phyloP scores from a whole-genome alignment of 345 rosid species.

The Lumnitzera littorea region DNA sequence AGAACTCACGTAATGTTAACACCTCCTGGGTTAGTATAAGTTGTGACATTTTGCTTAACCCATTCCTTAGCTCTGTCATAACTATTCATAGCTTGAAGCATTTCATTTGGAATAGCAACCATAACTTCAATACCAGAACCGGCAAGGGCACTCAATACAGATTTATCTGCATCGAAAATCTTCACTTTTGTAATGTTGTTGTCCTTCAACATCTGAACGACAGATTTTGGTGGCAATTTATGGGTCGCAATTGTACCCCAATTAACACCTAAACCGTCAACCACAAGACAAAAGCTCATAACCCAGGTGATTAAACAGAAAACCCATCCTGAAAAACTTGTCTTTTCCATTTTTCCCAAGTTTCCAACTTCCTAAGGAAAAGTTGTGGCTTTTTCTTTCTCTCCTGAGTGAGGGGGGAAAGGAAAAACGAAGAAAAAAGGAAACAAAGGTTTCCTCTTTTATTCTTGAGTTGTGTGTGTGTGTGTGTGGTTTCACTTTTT shows the following conservation, averaged over 20 bases:
- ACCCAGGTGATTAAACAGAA: not conserved
- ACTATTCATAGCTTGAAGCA: conserved; percentile 9
- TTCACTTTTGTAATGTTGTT: conserved; percentile 33
- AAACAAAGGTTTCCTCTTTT: too few relatives aligned
- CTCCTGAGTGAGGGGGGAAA: too few relatives aligned
- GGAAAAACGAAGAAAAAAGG: too few relatives aligned
- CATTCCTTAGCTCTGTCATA: conserved; percentile 15
- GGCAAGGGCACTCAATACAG: conserved; percentile 23
- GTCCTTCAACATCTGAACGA: conserved; percentile 29
- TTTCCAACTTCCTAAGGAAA: conserved; percentile 3
- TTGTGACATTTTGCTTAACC: conserved; percentile 17
- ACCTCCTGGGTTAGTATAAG: conserved; percentile 13
- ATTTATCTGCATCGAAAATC: conserved; percentile 32
- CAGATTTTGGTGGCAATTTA: conserved; percentile 23
- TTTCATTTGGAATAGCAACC: conserved; percentile 24
- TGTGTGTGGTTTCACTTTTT: too few relatives aligned
- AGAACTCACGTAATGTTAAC: conserved; percentile 14
- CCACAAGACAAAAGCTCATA: conserved; percentile 1
- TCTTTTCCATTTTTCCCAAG: conserved; percentile 7
- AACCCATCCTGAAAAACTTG: not conserved
- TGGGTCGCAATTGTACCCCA: conserved; percentile 41
- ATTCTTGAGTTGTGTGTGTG: too few relatives aligned
- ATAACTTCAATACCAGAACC: conserved; percentile 40
- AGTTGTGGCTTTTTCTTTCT: too few relatives aligned
- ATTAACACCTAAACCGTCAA: conserved; percentile 23